These are phyloP conservation scores for Bruguiera parviflora DNA, from an alignment of 345 rosid species.

Conservation along the genomic window DNA sequence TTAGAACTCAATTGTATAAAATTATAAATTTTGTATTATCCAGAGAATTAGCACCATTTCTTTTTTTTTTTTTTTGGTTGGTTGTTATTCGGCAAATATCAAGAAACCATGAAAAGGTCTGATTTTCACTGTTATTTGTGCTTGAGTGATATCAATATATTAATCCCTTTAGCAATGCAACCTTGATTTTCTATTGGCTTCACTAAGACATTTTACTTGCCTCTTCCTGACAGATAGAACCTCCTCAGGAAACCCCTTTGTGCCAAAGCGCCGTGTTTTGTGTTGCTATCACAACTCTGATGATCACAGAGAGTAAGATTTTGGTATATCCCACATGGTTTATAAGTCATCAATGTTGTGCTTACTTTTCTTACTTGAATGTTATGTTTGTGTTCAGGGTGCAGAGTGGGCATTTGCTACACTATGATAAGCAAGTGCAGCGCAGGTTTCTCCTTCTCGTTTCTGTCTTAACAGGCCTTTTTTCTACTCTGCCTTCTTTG, in stretches of 20 bases:
- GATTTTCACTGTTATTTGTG: no score
- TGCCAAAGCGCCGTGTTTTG: slow-evolving; percentile 1
- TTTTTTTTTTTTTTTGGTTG: no score
- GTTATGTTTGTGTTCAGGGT: slow-evolving; percentile 16
- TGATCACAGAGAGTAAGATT: slow-evolving; percentile 21
- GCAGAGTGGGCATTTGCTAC: slow-evolving; percentile 17
- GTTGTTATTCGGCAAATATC: no score
- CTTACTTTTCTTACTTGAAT: slow-evolving; percentile 5
- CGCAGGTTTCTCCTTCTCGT: slow-evolving; percentile 53
- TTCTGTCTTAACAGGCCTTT: slow-evolving; percentile 45
- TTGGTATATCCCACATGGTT: no score
- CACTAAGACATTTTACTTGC: not conserved
- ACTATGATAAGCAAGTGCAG: slow-evolving; percentile 31
- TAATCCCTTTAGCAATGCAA: no score
- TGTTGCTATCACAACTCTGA: slow-evolving; percentile 8
- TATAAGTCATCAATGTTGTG: no score
- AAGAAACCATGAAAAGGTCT: no score
- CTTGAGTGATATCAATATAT: no score
- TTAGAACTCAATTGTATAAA: no score
- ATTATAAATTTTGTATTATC: no score
- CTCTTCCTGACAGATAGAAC: slow-evolving; percentile 16
- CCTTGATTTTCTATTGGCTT: not conserved
- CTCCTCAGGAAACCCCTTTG: slow-evolving; percentile 5
- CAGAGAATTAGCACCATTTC: no score
- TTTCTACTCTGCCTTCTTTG: slow-evolving; percentile 37